Percentiles rank a stretch among this genome's conserved stretches.
phyloP scores from a whole-genome alignment of 2,329 filamentous ascomycete species.

The Fusarium pilosicola region DNA sequence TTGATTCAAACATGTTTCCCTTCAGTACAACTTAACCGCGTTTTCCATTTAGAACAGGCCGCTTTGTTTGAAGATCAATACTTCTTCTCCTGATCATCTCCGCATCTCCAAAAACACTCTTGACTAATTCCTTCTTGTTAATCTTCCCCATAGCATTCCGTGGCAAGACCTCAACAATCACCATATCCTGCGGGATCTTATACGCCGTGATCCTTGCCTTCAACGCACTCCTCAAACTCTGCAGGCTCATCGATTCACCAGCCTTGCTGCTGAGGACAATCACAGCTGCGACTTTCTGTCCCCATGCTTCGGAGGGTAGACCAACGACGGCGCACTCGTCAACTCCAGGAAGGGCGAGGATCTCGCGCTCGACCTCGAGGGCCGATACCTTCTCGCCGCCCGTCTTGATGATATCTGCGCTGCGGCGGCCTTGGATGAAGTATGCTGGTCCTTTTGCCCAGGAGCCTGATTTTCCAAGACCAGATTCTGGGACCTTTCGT shows the following conservation, averaged over 20 bases:
- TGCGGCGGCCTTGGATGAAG: slow-evolving; percentile 89
- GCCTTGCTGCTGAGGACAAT: slow-evolving; percentile 73
- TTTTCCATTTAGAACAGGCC: not conserved
- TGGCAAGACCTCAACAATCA: slow-evolving; percentile 80
- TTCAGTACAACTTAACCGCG: not conserved
- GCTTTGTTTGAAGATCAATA: not conserved
- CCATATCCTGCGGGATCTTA: slow-evolving; percentile 92
- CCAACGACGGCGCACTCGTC: slow-evolving; percentile 88
- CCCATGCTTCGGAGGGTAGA: slow-evolving; percentile 88
- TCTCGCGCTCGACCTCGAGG: slow-evolving; percentile 91
- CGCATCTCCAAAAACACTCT: slow-evolving; percentile 59
- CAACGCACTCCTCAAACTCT: slow-evolving; percentile 80
- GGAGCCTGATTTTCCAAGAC: slow-evolving; percentile 51
- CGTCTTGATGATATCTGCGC: slow-evolving; percentile 96
- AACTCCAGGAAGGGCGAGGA: slow-evolving; percentile 82
- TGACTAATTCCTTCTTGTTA: slow-evolving; percentile 74
- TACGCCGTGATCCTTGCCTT: slow-evolving; percentile 81
- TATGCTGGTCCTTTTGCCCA: slow-evolving; percentile 78
- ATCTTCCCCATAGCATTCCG: slow-evolving; percentile 98
- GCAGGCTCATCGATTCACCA: slow-evolving; percentile 68
- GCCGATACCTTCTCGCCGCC: slow-evolving; percentile 93
- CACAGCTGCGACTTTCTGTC: slow-evolving; percentile 91
- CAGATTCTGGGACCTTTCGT: slow-evolving; percentile 54
- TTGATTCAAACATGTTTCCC: too few relatives aligned
- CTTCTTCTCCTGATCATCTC: slow-evolving; percentile 13